Percentiles rank a stretch among this genome's conserved stretches.
phyloP scores from a whole-genome alignment of 345 rosid genomes.

The Gossypium raimondii region DNA sequence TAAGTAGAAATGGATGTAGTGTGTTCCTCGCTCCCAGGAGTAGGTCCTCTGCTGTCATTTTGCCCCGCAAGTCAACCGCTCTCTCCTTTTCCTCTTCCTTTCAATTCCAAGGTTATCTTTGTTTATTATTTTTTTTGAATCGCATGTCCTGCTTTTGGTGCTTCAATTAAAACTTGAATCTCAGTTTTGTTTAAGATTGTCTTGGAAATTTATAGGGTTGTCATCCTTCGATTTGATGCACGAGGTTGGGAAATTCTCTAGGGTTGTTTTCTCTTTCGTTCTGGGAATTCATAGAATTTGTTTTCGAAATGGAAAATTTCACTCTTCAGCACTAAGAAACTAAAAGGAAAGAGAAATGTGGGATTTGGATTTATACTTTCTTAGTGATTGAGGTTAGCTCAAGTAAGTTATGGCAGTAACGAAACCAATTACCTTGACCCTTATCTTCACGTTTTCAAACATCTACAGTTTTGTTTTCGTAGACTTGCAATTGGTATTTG shows the following conservation, averaged over 20 bases:
- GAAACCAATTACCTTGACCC: not conserved
- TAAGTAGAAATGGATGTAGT: not conserved
- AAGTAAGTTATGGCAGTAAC: not conserved
- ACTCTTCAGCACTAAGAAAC: not conserved
- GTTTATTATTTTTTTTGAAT: not conserved
- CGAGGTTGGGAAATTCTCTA: slow-evolving; percentile 9
- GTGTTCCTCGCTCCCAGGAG: slow-evolving; percentile 16
- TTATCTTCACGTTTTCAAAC: not conserved
- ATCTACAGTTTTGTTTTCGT: not conserved
- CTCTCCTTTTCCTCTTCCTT: slow-evolving; percentile 38
- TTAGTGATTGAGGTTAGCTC: not conserved
- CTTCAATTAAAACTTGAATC: not conserved
- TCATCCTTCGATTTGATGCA: not conserved
- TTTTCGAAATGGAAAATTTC: not conserved
- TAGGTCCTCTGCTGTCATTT: slow-evolving; percentile 6
- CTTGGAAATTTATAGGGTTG: slow-evolving; percentile 3
- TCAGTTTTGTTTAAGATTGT: not conserved
- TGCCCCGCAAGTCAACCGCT: slow-evolving; percentile 20
- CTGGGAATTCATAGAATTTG: slow-evolving; percentile 7
- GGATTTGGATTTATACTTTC: not conserved
- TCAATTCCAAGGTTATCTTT: not conserved
- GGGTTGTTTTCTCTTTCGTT: slow-evolving; percentile 4
- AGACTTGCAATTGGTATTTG: not conserved
- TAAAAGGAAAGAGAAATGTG: not conserved
- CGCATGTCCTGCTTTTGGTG: not conserved